Percentiles rank a stretch among this genome's conserved stretches.
phyloP scores from a whole-genome alignment of 768 basidiomycete genomes.

The Grammothele lineata region DNA sequence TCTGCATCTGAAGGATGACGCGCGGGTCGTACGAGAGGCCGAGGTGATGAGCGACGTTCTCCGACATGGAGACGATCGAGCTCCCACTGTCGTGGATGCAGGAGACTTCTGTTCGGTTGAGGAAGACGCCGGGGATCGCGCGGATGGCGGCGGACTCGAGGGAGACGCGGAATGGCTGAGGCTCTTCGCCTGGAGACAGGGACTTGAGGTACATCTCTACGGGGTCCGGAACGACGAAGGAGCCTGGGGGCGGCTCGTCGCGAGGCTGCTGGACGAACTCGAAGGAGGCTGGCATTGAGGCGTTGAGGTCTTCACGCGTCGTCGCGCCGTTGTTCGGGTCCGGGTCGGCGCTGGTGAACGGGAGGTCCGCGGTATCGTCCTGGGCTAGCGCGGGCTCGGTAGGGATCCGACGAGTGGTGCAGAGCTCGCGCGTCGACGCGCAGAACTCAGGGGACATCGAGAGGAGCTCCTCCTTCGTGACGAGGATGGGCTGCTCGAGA shows the following conservation, averaged over 20 bases:
- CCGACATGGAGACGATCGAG: slow-evolving; percentile 22
- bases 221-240: slow-evolving; percentile 8
- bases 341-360: too few species aligned
- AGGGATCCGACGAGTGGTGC: too few species aligned
- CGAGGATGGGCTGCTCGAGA: neutral
- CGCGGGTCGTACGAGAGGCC: slow-evolving; percentile 12
- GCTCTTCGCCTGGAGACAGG: neutral
- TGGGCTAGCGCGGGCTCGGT: too few species aligned
- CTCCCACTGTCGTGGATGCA: slow-evolving; percentile 21
- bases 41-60: slow-evolving; percentile 11
- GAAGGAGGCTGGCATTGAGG: too few species aligned
- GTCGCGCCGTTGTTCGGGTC: too few species aligned
- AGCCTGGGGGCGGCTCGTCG: slow-evolving; percentile 4
- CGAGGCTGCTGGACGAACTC: too few species aligned
- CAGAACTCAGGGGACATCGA: slow-evolving; percentile 3
- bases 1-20: slow-evolving; percentile 12
- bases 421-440: too few species aligned
- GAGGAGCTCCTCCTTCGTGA: slow-evolving; percentile 1
- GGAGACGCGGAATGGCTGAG: slow-evolving; percentile 3
- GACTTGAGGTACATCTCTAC: slow-evolving; percentile 8
- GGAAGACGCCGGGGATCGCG: slow-evolving; percentile 10
- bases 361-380: too few species aligned
- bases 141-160: slow-evolving; percentile 15
- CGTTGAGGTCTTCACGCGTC: too few species aligned
- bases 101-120: slow-evolving; percentile 5